These are phyloP conservation scores for Vanrija sp. DNA, from an alignment of 1,284 basidiomycete species.

Conservation along the genomic window DNA sequence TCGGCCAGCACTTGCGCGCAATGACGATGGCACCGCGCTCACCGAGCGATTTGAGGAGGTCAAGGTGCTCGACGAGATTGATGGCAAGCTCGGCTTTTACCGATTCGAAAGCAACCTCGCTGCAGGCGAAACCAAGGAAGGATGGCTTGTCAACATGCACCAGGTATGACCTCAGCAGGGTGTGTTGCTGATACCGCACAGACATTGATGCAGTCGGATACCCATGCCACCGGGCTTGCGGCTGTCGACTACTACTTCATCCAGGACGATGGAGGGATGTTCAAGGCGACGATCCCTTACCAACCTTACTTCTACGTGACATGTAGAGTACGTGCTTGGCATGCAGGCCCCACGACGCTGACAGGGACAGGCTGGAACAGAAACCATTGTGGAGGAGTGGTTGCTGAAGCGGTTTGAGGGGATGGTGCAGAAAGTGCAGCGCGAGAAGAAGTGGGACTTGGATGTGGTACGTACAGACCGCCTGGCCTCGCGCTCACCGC, in stretches of 20 bases:
- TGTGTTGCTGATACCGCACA: conserved; percentile 36
- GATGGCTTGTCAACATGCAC: conserved; percentile 99
- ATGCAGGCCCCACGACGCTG: background rate
- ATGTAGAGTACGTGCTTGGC: conserved; percentile 64
- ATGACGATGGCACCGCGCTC: conserved; percentile 79
- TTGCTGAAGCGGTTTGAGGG: conserved; percentile 91
- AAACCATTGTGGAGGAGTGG: conserved; percentile 93
- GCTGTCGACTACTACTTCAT: conserved; percentile 98
- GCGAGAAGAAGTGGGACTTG: conserved; percentile 89
- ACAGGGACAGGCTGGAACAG: conserved; percentile 67
- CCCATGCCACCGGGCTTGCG: conserved; percentile 73
- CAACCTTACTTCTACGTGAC: conserved; percentile 94
- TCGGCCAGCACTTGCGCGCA: conserved; percentile 58
- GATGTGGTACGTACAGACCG: conserved; percentile 56
- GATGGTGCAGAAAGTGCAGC: conserved; percentile 68
- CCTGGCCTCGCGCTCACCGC: background rate
- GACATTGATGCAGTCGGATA: conserved; percentile 80
- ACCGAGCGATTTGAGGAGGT: conserved; percentile 79
- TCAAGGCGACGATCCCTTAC: conserved; percentile 89
- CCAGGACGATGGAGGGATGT: conserved; percentile 92
- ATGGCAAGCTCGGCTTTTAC: conserved; percentile 87
- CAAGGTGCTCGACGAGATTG: conserved; percentile 74
- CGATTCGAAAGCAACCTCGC: conserved; percentile 57
- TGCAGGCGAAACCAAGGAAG: conserved; percentile 67
- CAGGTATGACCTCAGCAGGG: conserved; percentile 59